phyloP scores from a whole-genome alignment of 1,139 yeast genomes.

The Candida tropicalis region DNA sequence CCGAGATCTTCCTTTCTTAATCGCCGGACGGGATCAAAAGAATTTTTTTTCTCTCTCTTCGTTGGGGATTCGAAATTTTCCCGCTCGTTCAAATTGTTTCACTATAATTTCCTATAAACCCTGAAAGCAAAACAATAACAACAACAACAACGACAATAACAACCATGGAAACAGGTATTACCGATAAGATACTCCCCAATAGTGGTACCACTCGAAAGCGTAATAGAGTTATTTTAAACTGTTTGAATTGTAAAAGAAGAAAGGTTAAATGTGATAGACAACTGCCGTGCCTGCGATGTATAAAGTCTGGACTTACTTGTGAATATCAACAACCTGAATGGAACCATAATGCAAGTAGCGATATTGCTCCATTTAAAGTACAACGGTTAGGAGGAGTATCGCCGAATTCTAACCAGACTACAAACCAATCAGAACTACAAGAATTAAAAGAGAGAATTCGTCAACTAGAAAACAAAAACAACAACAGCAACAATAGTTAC shows the following conservation, averaged over 20 bases:
- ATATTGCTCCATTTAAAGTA: slow-evolving; percentile 8
- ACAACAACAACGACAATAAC: too few species aligned
- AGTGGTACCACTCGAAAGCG: slow-evolving; percentile 7
- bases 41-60: too few species aligned
- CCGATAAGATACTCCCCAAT: not conserved
- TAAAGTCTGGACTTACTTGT: slow-evolving; percentile 30
- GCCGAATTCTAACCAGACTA: not conserved
- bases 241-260: slow-evolving; percentile 42
- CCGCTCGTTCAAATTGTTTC: too few species aligned
- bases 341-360: slow-evolving; percentile 10
- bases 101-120: too few species aligned
- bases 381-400: slow-evolving; percentile 5
- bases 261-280: slow-evolving; percentile 41
- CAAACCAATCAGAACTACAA: not conserved
- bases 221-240: slow-evolving; percentile 25
- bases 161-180: too few species aligned
- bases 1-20: too few species aligned
- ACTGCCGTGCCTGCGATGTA: slow-evolving; percentile 36
- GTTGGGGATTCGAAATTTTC: not conserved
- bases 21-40: too few species aligned
- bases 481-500: too few species aligned
- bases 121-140: too few species aligned
- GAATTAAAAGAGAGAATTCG: slow-evolving; percentile 9
- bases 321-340: slow-evolving; percentile 29
- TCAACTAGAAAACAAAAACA: slow-evolving; percentile 11